phyloP scores from a whole-genome alignment of 768 basidiomycete genomes.

The Cubamyces sp. region DNA sequence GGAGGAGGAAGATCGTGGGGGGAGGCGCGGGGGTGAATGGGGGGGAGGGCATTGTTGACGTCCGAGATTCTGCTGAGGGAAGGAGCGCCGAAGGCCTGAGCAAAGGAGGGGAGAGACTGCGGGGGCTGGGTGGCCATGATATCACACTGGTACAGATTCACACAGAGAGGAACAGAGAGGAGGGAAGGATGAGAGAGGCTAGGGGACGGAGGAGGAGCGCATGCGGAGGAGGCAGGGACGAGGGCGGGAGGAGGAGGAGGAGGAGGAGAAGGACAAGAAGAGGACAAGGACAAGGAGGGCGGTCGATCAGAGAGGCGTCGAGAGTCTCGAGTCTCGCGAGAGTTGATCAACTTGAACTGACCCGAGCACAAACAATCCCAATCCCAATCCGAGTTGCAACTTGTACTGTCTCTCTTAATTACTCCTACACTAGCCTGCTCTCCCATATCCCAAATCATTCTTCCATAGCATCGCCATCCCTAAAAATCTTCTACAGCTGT shows the following conservation, averaged over 20 bases:
- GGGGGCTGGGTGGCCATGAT: slow-evolving; percentile 53
- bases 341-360: neutral
- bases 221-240: slow-evolving; percentile 13
- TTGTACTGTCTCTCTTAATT: too few species aligned
- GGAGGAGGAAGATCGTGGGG: slow-evolving; percentile 30
- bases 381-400: neutral
- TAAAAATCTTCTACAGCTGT: too few species aligned
- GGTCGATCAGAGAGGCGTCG: slow-evolving; percentile 2
- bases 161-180: slow-evolving; percentile 12
- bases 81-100: slow-evolving; percentile 68
- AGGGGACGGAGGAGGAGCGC: slow-evolving; percentile 9
- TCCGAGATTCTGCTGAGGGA: slow-evolving; percentile 55
- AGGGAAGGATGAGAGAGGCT: neutral
- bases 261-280: slow-evolving; percentile 1
- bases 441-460: too few species aligned
- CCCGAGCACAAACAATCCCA: neutral
- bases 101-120: slow-evolving; percentile 79
- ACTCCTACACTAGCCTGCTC: too few species aligned
- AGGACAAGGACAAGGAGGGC: slow-evolving; percentile 2
- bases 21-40: slow-evolving; percentile 55
- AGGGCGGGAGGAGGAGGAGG: slow-evolving; percentile 13
- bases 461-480: too few species aligned
- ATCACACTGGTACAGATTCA: slow-evolving; percentile 30
- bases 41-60: slow-evolving; percentile 62
- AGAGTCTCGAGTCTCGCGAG: too few species aligned